Conservation (phyloP, 1,284 basidiomycete species). For the Cutaneotrichosporon cyanovorans region DNA sequence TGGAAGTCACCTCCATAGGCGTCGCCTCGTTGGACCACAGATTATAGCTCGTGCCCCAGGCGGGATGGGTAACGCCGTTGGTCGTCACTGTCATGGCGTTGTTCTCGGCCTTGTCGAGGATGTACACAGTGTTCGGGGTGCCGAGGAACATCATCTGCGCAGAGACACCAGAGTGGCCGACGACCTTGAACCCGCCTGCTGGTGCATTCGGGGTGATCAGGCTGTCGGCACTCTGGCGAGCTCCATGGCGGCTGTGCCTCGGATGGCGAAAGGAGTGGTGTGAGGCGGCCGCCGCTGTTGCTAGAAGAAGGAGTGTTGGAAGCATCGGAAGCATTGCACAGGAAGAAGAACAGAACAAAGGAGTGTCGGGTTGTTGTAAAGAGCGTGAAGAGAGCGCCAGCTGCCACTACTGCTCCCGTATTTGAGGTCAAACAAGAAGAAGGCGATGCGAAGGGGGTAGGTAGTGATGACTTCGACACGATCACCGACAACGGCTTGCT, state of each 20-base stretch:
- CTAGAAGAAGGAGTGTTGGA: conserved; percentile 4
- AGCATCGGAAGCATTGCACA: conserved; percentile 7
- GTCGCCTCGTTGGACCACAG: conserved; percentile 45
- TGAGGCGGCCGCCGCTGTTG: conserved; percentile 1
- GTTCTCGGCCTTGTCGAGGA: conserved; percentile 53
- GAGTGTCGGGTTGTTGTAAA: not conserved
- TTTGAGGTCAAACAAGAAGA: too few relatives aligned
- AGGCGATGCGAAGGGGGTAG: too few relatives aligned
- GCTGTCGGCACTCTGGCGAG: conserved; percentile 2
- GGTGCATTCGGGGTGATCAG: conserved; percentile 9
- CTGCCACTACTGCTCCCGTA: too few relatives aligned
- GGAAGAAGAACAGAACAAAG: not conserved
- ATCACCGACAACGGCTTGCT: too few relatives aligned
- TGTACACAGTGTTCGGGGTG: conserved; percentile 47
- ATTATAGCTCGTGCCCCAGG: conserved; percentile 48
- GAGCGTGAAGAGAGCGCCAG: not conserved
- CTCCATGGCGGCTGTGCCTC: conserved; percentile 6
- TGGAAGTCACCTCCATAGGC: conserved; percentile 64
- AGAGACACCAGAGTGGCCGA: conserved; percentile 47
- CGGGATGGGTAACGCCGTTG: conserved; percentile 34
- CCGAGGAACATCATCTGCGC: conserved; percentile 47
- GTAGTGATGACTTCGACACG: too few relatives aligned
- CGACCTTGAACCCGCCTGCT: conserved; percentile 33
- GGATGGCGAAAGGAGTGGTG: not conserved
- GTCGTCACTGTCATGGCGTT: conserved; percentile 55